Evolutionary conservation across 2,329 filamentous ascomycete species (phyloP), one percentile per base, ranked within the genome.

Genomic region (Neonectria faginata): DNA sequence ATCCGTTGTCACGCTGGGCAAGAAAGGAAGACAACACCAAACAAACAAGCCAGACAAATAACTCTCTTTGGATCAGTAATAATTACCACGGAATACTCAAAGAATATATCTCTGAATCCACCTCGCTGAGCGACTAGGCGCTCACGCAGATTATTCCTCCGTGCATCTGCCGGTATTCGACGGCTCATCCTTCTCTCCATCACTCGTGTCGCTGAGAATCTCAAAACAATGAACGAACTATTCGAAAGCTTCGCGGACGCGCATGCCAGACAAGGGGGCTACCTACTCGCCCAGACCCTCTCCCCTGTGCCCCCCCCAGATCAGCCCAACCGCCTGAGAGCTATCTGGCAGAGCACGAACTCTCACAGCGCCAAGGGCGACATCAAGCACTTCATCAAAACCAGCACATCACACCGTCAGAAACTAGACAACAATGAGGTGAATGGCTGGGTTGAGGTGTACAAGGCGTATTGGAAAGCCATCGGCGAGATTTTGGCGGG

Each of bases 391-490:
- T 85, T 96, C 62, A 87, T 95, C 64, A 82, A 83, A 62, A 88
- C 90, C 69, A 88, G 85, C 70, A 85, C 84, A 60, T 80, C 83
- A 27, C 84, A 82, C 62, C 82, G 83, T 31, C 79, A 82, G 31
- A 85, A 82, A 57, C 77, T 93, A 25, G 81, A 84, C n/a, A 85
- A 88, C 44, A 86, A 89, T 44, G 93, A 97, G 80, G 83, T 88
- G 25, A 87, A 85, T 62, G 91, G 90, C n/a, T 99, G 96, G 96
- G 84, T 91, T 0, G 94, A 97, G 42, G 89, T 98, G 31, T 97
- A 94, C 75, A 83, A 86, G 39, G 84, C 88, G 20, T 97, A 94
- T 76, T 97, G 94, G 93, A 93, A 91, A 73, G 92, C 92, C 25
- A 81, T 92, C 42, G 90, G 89, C 33, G 90, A 92, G 72, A 86